Base-by-base conservation (phyloP, 352 stramenopile species). In the Globisporangium spiculum region DNA sequence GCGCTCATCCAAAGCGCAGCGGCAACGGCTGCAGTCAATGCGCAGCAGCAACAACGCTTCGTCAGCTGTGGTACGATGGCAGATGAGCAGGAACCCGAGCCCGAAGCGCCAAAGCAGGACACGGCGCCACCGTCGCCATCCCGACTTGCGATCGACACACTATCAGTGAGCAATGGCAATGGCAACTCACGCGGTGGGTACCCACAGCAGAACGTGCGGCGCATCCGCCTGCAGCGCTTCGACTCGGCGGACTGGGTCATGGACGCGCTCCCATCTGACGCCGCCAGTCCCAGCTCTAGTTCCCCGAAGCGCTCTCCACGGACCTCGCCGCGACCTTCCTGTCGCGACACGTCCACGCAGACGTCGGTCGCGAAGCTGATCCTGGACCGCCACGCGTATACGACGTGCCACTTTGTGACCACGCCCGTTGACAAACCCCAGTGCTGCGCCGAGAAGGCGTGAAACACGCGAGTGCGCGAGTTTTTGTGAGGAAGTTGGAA, bases 221-320 rank as follows among this genome's bases (percentile, higher is more conserved):
- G 81, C 69, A 75, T 88, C 18, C 78, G 79, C 3, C 52, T 91
- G 27, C 84, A 92, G 65, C 80, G 84, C 27, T 92, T 92, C 62
- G 84, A 92, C 72, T 92, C 84, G 58, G 84, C 82, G 59, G 84
- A 92, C 46, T 92, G 82, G 82, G 78, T 75, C 14, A 72, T 91
- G 74, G 67, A 90, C 38, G 48, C 44, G 22, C 7, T 60, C 18
- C 27, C 30, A 9, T 7, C 30, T 30, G 20, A 34, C 30, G 41
- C 22, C 5, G 7, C 26, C 27, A 50, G 16, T n/a, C 22, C 44
- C 18, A 20, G 41, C 16, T 48, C 41, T 6, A 48, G 41, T 20
- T 48, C 41, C 22, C 34, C 14, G 36, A 46, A 22, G 32, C 14
- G 6, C 46, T n/a, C 27, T 34, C 14, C 58, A 60, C 22, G 14